phyloP scores from a whole-genome alignment of 2,329 filamentous ascomycete species.

The Trichoderma arundinaceum region DNA sequence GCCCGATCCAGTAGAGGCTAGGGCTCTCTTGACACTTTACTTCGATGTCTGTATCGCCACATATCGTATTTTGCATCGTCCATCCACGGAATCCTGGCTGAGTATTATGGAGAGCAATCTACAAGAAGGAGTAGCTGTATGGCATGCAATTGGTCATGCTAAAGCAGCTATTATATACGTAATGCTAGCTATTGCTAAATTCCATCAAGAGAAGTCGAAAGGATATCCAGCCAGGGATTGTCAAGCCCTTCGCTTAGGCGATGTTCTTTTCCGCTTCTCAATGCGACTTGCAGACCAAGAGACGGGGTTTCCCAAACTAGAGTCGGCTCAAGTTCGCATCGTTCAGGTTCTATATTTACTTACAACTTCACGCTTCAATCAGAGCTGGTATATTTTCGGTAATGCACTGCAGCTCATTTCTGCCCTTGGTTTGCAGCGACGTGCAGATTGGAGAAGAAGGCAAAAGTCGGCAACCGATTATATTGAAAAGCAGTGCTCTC shows the following conservation, averaged over 20 bases:
- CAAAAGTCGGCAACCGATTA: constrained; percentile 46
- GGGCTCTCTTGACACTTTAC: constrained; percentile 55
- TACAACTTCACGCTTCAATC: constrained; percentile 63
- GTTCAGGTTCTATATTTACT: constrained; percentile 65
- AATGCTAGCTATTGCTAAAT: constrained; percentile 54
- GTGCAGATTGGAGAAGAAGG: constrained; percentile 31
- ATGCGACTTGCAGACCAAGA: constrained; percentile 53
- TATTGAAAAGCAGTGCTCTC: constrained; percentile 57
- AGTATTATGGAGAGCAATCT: constrained; percentile 48
- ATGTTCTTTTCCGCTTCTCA: constrained; percentile 52
- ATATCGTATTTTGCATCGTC: constrained; percentile 62
- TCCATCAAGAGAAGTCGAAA: constrained; percentile 51
- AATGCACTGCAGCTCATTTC: constrained; percentile 59
- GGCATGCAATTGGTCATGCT: constrained; percentile 49
- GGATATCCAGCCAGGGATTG: constrained; percentile 37
- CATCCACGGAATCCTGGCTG: constrained; percentile 57
- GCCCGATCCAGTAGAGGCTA: constrained; percentile 44
- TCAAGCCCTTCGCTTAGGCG: constrained; percentile 40
- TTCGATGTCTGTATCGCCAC: constrained; percentile 67
- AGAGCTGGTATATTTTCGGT: constrained; percentile 66
- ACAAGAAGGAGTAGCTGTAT: constrained; percentile 45
- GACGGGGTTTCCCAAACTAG: constrained; percentile 58
- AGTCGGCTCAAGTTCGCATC: constrained; percentile 63
- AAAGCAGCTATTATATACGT: constrained; percentile 55
- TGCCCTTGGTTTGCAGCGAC: constrained; percentile 48